Evolutionary conservation across 352 stramenopile genomes (phyloP), one percentile per base, ranked within the genome.

Genomic region (Phytophthora aleatoria): DNA sequence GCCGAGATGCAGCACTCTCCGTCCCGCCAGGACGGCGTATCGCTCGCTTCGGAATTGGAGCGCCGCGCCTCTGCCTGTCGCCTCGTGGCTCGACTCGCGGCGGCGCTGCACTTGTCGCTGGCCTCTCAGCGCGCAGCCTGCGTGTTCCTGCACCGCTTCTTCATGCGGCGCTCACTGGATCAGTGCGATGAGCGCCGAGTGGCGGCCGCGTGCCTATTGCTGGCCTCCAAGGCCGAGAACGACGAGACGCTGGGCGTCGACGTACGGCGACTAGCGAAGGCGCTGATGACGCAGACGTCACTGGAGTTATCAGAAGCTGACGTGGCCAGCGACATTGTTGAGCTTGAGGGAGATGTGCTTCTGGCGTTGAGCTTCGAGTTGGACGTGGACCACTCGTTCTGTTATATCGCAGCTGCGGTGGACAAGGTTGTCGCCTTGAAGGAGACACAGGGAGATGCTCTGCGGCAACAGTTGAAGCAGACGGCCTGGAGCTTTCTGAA

Each of bases 401-500:
- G 64, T 43, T 67, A 73, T 44, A 73, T 84, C 33, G 73, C 71
- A 9, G 60, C 76, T 24, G 78, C 78, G 13, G 76, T 87, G 51
- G 64, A 81, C 43, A 71, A 63, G 11, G 57, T 81, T 8, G 51
- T 76, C 6, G 43, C 49, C 5, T 50, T 81, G n/a, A 47, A 68
- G 48, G 35, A 69, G 38, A 58, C 35, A 41, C 24, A 48, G 7
- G 42, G 54, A 24, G 27, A 48, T 24, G 4, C 36, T 57, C 42
- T 61, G 47, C 48, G 59, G 31, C 49, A 69, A 69, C 49, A 67
- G 47, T n/a, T 86, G 5, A 58, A 77, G 51, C 69, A 80, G 28
- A 61, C 49, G 12, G 69, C 76, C 6, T 87, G 78, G 78, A 87
- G 69, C 43, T 84, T 87, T 49, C 33, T 87, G 26, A 87, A 87